Evolutionary conservation across 495 filamentous ascomycete species (phyloP).

Genomic region (Halenospora varia): DNA sequence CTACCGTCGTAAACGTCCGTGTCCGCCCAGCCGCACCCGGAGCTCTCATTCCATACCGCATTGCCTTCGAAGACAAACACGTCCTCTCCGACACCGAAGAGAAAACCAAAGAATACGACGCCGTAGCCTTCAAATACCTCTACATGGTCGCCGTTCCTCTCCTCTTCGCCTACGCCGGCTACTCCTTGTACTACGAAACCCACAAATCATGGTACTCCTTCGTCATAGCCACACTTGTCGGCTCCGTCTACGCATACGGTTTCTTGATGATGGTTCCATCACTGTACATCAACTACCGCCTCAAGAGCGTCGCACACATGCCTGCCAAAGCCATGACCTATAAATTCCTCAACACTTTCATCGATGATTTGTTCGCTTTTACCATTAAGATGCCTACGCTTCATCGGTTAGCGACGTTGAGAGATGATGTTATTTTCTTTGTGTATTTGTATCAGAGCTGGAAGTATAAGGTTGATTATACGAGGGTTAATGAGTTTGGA

Average conservation of each 20-base stretch:
- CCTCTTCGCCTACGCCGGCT: slow-evolving; percentile 80
- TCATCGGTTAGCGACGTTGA: slow-evolving; percentile 88
- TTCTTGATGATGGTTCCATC: slow-evolving; percentile 99
- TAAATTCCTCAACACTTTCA: slow-evolving; percentile 83
- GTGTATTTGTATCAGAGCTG: slow-evolving; percentile 95
- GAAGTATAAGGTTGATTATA: slow-evolving; percentile 90
- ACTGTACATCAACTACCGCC: slow-evolving; percentile 96
- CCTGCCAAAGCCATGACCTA: slow-evolving; percentile 93
- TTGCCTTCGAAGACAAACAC: slow-evolving; percentile 95
- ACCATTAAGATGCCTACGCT: slow-evolving; percentile 99
- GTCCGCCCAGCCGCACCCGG: slow-evolving; percentile 60
- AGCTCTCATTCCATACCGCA: slow-evolving; percentile 73
- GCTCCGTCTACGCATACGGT: slow-evolving; percentile 95
- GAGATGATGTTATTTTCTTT: slow-evolving; percentile 98
- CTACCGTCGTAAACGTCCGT: slow-evolving; percentile 91
- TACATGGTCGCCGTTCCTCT: slow-evolving; percentile 89
- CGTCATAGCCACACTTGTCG: slow-evolving; percentile 84
- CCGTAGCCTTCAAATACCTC: slow-evolving; percentile 95
- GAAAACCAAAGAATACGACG: slow-evolving; percentile 97
- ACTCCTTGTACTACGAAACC: slow-evolving; percentile 86
- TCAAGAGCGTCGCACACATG: slow-evolving; percentile 98
- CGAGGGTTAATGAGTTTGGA: slow-evolving; percentile 93
- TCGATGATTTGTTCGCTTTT: slow-evolving; percentile 84
- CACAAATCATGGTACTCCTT: slow-evolving; percentile 99
- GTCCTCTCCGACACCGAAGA: slow-evolving; percentile 90